A percentile compares a stretch with the other conserved stretches of the same genome.
Evolutionary conservation across 2,329 filamentous ascomycete species (phyloP).

Genomic region (Alternaria sp.): DNA sequence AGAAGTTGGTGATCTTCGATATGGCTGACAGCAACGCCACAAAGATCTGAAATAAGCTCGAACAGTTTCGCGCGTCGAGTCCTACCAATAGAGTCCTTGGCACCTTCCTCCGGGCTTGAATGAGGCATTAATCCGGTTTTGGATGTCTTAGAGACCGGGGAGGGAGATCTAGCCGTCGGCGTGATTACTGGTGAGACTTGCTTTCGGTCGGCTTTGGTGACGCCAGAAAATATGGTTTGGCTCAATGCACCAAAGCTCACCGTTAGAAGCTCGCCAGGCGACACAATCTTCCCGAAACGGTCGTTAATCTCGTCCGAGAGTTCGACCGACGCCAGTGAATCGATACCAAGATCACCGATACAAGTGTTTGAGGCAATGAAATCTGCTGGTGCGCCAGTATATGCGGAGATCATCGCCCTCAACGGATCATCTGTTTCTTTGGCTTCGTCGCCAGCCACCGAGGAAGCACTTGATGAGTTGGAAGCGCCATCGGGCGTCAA

Average conservation of each 20-base stretch:
- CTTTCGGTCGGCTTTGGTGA: neutral
- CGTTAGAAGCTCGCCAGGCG: conserved; percentile 4
- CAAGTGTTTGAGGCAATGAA: conserved; percentile 4
- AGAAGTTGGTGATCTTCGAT: conserved; percentile 9
- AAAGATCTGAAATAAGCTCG: conserved; percentile 9
- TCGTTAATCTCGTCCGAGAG: conserved; percentile 14
- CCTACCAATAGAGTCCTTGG: neutral
- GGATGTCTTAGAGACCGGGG: neutral
- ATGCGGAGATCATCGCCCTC: conserved; percentile 13
- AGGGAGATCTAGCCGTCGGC: neutral
- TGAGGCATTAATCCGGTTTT: neutral
- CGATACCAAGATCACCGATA: conserved; percentile 24
- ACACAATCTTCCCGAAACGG: neutral
- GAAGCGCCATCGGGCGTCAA: conserved; percentile 2
- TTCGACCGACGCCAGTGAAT: conserved; percentile 23
- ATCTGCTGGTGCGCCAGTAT: conserved; percentile 14
- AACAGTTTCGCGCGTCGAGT: neutral
- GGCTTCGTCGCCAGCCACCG: neutral
- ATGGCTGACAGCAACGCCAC: neutral
- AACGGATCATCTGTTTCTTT: conserved; percentile 12
- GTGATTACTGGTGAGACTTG: neutral
- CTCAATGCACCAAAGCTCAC: conserved; percentile 4
- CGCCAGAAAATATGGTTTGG: neutral
- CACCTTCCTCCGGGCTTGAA: neutral
- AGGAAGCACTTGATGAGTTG: conserved; percentile 3